These are phyloP conservation scores for Saccharomycopsis microspora DNA, from an alignment of 805 yeast genomes.

Conservation along the genomic window DNA sequence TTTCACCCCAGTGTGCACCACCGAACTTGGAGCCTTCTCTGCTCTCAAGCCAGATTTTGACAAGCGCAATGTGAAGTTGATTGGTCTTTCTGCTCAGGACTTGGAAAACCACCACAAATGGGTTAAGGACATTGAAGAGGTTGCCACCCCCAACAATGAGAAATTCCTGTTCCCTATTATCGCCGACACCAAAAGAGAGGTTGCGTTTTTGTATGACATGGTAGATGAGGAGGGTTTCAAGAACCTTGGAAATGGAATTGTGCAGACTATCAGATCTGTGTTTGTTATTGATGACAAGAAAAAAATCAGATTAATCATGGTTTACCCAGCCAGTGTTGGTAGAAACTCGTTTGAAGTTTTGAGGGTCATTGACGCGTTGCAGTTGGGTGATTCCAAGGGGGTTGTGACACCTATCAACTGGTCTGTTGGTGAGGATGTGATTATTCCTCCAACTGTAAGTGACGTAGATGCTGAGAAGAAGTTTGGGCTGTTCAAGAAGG, in stretches of 20 bases:
- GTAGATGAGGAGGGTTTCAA: constrained; percentile 77
- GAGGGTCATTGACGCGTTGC: constrained; percentile 83
- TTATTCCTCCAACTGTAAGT: constrained; percentile 77
- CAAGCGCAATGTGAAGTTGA: constrained; percentile 74
- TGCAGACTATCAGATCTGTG: constrained; percentile 85
- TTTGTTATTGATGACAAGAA: constrained; percentile 84
- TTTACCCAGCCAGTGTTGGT: constrained; percentile 91
- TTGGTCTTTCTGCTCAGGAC: constrained; percentile 83
- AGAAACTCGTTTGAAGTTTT: constrained; percentile 89
- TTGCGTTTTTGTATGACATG: constrained; percentile 78
- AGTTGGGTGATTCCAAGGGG: constrained; percentile 71
- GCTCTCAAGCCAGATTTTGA: constrained; percentile 80
- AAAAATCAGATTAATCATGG: constrained; percentile 75
- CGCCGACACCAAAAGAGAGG: constrained; percentile 78
- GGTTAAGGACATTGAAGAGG: constrained; percentile 87
- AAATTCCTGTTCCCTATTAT: constrained; percentile 81
- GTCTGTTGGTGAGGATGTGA: constrained; percentile 83
- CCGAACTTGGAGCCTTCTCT: constrained; percentile 92
- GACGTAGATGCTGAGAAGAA: constrained; percentile 71
- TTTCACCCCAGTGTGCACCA: constrained; percentile 94
- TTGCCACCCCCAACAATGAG: constrained; percentile 47
- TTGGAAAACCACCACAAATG: constrained; percentile 72
- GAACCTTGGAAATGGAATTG: constrained; percentile 60
- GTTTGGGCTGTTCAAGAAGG: constrained; percentile 76
- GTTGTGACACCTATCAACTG: constrained; percentile 90